Conservation (phyloP, 306 rosid genomes). For the Vicia villosa region DNA sequence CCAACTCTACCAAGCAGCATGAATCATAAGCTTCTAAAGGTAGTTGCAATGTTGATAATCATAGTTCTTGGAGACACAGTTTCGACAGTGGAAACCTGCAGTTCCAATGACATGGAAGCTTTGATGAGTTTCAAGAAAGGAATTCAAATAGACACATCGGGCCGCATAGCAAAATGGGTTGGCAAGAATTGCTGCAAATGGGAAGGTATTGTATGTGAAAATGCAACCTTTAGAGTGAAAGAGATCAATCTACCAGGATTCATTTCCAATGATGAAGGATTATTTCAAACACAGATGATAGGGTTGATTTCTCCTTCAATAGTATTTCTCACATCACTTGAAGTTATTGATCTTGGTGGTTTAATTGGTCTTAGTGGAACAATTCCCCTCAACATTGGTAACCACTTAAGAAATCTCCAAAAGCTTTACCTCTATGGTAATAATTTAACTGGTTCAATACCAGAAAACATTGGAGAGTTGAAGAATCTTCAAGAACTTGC, state of each 20-base stretch:
- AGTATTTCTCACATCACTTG: conserved; percentile 57
- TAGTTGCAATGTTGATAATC: conserved; percentile 40
- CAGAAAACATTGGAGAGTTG: conserved; percentile 65
- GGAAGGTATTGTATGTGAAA: conserved; percentile 68
- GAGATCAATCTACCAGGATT: conserved; percentile 60
- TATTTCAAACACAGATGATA: conserved; percentile 55
- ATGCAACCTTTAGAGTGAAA: conserved; percentile 56
- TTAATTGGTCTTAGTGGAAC: conserved; percentile 56
- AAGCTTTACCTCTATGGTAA: conserved; percentile 61
- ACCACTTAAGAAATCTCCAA: conserved; percentile 50
- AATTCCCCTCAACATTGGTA: conserved; percentile 55
- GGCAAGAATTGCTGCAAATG: conserved; percentile 58
- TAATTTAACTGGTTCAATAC: conserved; percentile 62
- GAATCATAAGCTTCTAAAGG: conserved; percentile 3
- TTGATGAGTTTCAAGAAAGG: conserved; percentile 62
- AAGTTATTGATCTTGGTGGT: conserved; percentile 65
- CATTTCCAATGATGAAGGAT: conserved; percentile 35
- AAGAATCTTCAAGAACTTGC: conserved; percentile 59
- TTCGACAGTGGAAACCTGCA: conserved; percentile 41
- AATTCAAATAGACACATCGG: conserved; percentile 60
- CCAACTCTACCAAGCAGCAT: neutral
- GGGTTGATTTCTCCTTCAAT: conserved; percentile 62
- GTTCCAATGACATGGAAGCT: conserved; percentile 54
- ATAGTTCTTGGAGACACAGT: conserved; percentile 31
- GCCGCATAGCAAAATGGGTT: conserved; percentile 55